phyloP scores from a whole-genome alignment of 306 rosid genomes.

The Luffa acutangula region DNA sequence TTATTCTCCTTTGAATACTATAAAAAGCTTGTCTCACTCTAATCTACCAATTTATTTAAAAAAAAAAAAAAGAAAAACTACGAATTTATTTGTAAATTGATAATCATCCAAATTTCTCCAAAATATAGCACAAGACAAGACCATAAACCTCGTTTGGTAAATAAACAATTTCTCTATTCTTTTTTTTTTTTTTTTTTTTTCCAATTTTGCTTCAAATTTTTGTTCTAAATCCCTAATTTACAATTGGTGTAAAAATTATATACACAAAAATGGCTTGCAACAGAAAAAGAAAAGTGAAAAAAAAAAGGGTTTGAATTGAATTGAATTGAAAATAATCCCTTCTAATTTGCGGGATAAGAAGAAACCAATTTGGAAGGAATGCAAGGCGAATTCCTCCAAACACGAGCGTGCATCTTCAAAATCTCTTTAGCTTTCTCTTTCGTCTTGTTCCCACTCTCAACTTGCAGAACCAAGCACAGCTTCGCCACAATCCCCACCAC shows the following conservation, averaged over 20 bases:
- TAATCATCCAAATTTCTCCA: no score
- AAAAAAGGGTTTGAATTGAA: background rate
- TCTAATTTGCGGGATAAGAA: conserved; percentile 20
- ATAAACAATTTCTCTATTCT: background rate
- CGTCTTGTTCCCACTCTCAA: conserved; percentile 56
- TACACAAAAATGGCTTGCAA: background rate
- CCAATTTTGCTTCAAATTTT: background rate
- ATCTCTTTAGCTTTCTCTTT: conserved; percentile 70
- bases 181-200: no score
- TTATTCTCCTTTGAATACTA: no score
- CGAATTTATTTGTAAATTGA: no score
- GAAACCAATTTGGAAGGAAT: conserved; percentile 37
- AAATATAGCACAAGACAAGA: no score
- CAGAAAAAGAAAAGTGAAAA: background rate
- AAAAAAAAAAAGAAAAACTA: no score
- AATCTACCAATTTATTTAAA: no score
- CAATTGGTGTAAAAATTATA: background rate
- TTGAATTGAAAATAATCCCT: background rate
- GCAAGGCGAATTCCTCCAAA: conserved; percentile 57
- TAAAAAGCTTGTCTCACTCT: no score
- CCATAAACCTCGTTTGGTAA: no score
- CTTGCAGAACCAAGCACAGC: conserved; percentile 56
- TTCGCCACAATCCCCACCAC: conserved; percentile 62
- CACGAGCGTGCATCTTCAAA: conserved; percentile 45
- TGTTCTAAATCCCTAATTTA: background rate